Base-by-base conservation (phyloP, 495 filamentous ascomycete genomes). In the Hypoxylon subgilvum region DNA sequence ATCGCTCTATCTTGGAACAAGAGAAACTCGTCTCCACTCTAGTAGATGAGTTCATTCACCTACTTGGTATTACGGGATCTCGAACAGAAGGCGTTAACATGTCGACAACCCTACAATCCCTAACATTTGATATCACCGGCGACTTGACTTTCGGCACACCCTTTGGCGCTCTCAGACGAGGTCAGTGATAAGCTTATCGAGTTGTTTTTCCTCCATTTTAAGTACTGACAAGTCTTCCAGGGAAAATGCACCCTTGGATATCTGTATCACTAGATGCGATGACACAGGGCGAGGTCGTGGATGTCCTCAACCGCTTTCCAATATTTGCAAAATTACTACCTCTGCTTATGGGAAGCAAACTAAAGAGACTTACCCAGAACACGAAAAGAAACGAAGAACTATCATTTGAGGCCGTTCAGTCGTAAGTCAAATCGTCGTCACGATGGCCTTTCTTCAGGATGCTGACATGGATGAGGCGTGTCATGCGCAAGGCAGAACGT, bases 121-220 rank as follows among this genome's bases (percentile, higher is more conserved):
- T 61, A 16, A 58, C 68, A 0, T 84, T 84, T 39, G 81, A 84
- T 43, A 70, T 82, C 25, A 74, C 75, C 0, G 73, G 74, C 6
- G 74, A 82, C 36, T 54, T 82, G 4, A 70, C 76, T 17, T 80
- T 83, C 28, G 79, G 79, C 0, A 71, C 80, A 46, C 66, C 76
- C 0, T 82, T 83, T 39, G 67, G 70, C 13, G 76, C 76, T 25
- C 61, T 83, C 1, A 67, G 77, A 13, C 69, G 67, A 14, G 69
- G 61, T 38, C 59, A 64, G 27, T 65, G 69, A 8, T 4, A 19
- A n/a, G 17, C 10, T 30, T 30, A 5, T 30, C 27, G 5, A 30
- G 5, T 5, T 5, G 10, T 5, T 5, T 10, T 30, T 30, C 5
- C 27, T 10, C 27, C 5, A 30, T n/a, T n/a, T 10, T 30, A 35